phyloP scores from a whole-genome alignment of 768 basidiomycete genomes.

The Leccinum subtestaceum region DNA sequence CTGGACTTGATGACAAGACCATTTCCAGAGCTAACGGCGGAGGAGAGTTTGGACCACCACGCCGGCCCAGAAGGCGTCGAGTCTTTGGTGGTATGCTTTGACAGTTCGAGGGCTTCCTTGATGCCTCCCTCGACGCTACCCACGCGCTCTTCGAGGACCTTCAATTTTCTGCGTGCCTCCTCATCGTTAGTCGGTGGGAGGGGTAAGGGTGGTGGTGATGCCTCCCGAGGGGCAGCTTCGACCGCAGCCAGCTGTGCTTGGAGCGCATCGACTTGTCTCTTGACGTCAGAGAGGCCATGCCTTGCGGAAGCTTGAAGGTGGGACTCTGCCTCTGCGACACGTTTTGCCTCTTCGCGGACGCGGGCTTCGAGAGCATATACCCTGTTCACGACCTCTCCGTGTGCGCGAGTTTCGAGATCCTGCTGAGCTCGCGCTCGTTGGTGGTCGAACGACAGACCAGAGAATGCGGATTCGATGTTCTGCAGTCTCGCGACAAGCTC shows the following conservation, averaged over 20 bases:
- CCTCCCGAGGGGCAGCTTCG: slow-evolving; percentile 22
- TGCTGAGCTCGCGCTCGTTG: slow-evolving; percentile 49
- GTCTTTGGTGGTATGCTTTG: slow-evolving; percentile 46
- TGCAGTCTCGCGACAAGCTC: slow-evolving; percentile 64
- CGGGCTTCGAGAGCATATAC: slow-evolving; percentile 57
- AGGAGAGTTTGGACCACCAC: slow-evolving; percentile 71
- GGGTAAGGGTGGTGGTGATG: slow-evolving; percentile 13
- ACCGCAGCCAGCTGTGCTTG: slow-evolving; percentile 40
- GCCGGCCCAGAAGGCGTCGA: slow-evolving; percentile 40
- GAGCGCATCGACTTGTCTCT: slow-evolving; percentile 54
- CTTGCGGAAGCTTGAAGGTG: slow-evolving; percentile 43
- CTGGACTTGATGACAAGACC: slow-evolving; percentile 65
- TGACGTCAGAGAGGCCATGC: slow-evolving; percentile 47
- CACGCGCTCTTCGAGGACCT: slow-evolving; percentile 60
- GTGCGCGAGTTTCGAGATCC: slow-evolving; percentile 50
- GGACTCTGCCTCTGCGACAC: slow-evolving; percentile 52
- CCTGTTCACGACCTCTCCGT: slow-evolving; percentile 51
- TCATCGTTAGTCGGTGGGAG: slow-evolving; percentile 42
- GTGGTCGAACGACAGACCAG: slow-evolving; percentile 54
- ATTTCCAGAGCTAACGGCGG: slow-evolving; percentile 42
- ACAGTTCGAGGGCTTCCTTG: slow-evolving; percentile 68
- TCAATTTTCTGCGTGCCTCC: slow-evolving; percentile 54
- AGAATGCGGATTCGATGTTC: slow-evolving; percentile 60
- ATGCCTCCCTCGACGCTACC: slow-evolving; percentile 59
- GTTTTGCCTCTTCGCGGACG: slow-evolving; percentile 44